Evolutionary conservation across 805 yeast genomes (phyloP).

Genomic region (Kazachstania africana): DNA sequence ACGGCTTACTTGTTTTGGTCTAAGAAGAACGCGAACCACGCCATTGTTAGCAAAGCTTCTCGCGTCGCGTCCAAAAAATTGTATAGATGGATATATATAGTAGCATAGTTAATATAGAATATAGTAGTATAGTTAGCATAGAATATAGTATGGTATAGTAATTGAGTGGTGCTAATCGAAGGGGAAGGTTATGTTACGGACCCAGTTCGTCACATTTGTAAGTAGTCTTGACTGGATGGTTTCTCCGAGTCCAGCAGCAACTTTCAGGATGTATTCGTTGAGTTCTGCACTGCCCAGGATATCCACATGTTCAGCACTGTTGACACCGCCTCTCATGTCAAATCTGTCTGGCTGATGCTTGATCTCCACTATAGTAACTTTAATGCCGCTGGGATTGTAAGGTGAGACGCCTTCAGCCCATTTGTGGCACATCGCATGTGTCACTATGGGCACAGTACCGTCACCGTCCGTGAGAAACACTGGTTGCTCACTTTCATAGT

Average conservation of each 20-base stretch:
- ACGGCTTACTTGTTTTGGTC: no score
- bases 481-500: slow-evolving; percentile 46
- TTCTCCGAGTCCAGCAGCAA: slow-evolving; percentile 74
- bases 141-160: no score
- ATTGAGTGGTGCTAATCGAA: no score
- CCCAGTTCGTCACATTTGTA: slow-evolving; percentile 55
- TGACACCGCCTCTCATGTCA: slow-evolving; percentile 94
- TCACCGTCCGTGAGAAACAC: slow-evolving; percentile 88
- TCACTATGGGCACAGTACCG: slow-evolving; percentile 81
- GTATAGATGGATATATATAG: no score
- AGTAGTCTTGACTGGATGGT: slow-evolving; percentile 46
- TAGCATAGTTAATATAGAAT: no score
- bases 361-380: slow-evolving; percentile 79
- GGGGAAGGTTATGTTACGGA: slow-evolving; percentile 39
- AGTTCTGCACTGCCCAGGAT: slow-evolving; percentile 86
- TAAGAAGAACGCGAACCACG: no score
- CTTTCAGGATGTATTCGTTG: slow-evolving; percentile 72
- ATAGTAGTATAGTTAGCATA: no score
- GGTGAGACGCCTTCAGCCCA: slow-evolving; percentile 60
- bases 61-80: no score
- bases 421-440: slow-evolving; percentile 85
- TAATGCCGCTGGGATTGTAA: slow-evolving; percentile 67
- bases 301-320: slow-evolving; percentile 96
- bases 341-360: slow-evolving; percentile 86
- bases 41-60: no score